Base-by-base conservation (phyloP, 768 basidiomycete species). In the Amyloporia xantha region DNA sequence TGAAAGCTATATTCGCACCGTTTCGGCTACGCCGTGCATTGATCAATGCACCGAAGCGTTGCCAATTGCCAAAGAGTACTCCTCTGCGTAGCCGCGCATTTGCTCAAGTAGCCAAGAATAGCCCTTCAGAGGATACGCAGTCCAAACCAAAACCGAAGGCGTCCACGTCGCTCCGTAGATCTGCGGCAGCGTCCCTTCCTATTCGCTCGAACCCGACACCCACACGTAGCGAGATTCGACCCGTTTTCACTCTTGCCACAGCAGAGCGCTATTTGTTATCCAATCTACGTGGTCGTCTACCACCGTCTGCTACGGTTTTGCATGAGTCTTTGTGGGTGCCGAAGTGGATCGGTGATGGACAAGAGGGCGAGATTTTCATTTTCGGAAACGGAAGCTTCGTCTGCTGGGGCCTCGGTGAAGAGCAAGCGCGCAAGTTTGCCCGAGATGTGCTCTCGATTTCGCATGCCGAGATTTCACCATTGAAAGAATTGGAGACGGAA, bases 351-450 rank as follows among this genome's bases (percentile, higher is more conserved):
- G 56, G 58, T 43, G 62, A 70, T 20, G 79, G 72, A 17, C 68
- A 68, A 49, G 74, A 81, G 48, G 92, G 91, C 13, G 93, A 96
- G 63, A 70, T 92, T 10, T 95, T 94, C 63, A 76, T 96, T 11
- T 96, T 96, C 62, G 74, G 77, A 17, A 91, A 90, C 55, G 92
- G 92, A 2, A 88, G 81, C 55, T 84, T 91, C 50, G 93, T 96
- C 5, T 91, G 83, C 57, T 96, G 92, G 92, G 91, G 91, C 4
- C 66, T 93, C 47, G 77, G 73, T 12, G 89, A 93, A 64, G 73
- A 74, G 7, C 87, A 87, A 33, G 92, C 86, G 2, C 72, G 70
- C 51, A 68, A 66, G 41, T 93, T 94, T 63, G 76, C 81, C 20
- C 63, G 67, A 21, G 74, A 87, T 44, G 73, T 92, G 25, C 70